phyloP scores from a whole-genome alignment of 1,139 yeast genomes.

The Suhomyces anneliseae region DNA sequence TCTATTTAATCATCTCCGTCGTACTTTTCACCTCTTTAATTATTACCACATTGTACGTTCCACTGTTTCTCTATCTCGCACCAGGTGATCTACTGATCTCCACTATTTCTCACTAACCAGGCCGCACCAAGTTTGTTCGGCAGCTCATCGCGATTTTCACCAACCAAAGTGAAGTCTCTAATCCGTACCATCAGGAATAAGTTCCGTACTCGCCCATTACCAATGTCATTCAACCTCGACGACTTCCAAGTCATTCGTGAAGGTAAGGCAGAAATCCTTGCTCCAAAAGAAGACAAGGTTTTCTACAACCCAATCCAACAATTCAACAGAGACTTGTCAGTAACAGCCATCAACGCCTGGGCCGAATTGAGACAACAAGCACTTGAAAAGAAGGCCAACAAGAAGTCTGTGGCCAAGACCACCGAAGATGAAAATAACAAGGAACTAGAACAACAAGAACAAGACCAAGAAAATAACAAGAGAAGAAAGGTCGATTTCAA shows the following conservation, averaged over 20 bases:
- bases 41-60: too few species aligned
- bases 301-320: constrained; percentile 97
- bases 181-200: neutral
- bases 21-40: too few species aligned
- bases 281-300: constrained; percentile 77
- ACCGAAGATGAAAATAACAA: constrained; percentile 18
- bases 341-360: constrained; percentile 86
- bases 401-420: constrained; percentile 17
- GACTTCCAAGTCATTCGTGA: constrained; percentile 60
- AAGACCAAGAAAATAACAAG: constrained; percentile 1
- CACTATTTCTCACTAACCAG: too few species aligned
- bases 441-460: neutral
- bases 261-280: constrained; percentile 78
- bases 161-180: neutral
- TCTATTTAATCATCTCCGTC: too few species aligned
- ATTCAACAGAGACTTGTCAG: constrained; percentile 88
- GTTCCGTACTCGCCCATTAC: neutral
- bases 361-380: constrained; percentile 43
- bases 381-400: constrained; percentile 33
- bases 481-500: constrained; percentile 10
- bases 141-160: neutral
- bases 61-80: too few species aligned
- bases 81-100: too few species aligned
- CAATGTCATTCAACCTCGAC: constrained; percentile 19
- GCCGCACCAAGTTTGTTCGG: neutral